A percentile compares a stretch with the other conserved stretches of the same genome.
Evolutionary conservation across 169 alveolate genomes (phyloP).

Genomic region (Eimeria praecox): DNA sequence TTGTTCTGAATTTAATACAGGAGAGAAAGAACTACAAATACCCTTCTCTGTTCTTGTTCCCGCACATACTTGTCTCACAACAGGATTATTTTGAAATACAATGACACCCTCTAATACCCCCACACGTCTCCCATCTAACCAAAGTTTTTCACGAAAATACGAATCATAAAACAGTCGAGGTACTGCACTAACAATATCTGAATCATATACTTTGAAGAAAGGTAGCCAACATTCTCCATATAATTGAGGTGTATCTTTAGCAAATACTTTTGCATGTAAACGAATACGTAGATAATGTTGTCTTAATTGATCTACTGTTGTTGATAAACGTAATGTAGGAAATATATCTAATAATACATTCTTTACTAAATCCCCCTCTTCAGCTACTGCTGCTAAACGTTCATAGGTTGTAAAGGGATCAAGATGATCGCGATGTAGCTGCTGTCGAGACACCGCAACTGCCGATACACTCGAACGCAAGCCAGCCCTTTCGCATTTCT

Average conservation of each 20-base stretch:
- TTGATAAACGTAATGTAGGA: conserved; percentile 80
- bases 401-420: conserved; percentile 57
- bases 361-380: conserved; percentile 58
- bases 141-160: conserved; percentile 75
- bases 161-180: conserved; percentile 66
- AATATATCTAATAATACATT: conserved; percentile 63
- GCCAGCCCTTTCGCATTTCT: background rate
- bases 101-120: conserved; percentile 79
- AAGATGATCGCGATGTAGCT: conserved; percentile 49
- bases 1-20: conserved; percentile 74
- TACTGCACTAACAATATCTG: conserved; percentile 64
- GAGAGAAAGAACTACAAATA: conserved; percentile 56
- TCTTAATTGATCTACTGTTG: conserved; percentile 81
- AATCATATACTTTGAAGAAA: conserved; percentile 81
- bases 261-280: conserved; percentile 52
- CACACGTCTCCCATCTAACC: conserved; percentile 79
- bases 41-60: conserved; percentile 82
- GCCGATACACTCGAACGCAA: background rate
- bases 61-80: conserved; percentile 75
- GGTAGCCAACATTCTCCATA: conserved; percentile 84
- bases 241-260: conserved; percentile 32
- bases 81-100: conserved; percentile 82
- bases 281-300: conserved; percentile 72
- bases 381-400: conserved; percentile 73
- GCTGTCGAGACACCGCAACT: conserved; percentile 25